Conservation (phyloP, 2,329 filamentous ascomycete species). For the Fusarium odoratissimum region DNA sequence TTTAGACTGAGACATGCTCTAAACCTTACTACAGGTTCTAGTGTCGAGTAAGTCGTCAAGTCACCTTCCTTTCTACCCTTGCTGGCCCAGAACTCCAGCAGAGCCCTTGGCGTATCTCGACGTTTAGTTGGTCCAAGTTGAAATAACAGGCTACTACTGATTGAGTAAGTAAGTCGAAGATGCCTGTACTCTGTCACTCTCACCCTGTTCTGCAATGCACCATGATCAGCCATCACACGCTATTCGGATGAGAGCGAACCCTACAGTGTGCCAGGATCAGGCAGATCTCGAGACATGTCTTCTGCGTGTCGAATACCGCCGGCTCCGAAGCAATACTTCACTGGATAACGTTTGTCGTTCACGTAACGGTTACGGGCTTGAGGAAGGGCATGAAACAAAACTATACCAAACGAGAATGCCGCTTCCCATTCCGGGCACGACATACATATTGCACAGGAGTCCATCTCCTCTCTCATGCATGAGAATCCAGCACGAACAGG, state of each 20-base stretch:
- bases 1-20: background rate
- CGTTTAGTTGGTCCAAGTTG: background rate
- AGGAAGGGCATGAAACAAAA: constrained; percentile 26
- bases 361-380: constrained; percentile 15
- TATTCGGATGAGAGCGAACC: constrained; percentile 16
- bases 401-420: constrained; percentile 11
- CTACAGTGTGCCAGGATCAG: background rate
- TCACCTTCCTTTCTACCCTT: constrained; percentile 1
- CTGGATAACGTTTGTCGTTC: background rate
- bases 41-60: background rate
- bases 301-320: constrained; percentile 1
- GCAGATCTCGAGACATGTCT: constrained; percentile 22
- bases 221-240: constrained; percentile 20
- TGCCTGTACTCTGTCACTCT: background rate
- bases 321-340: constrained; percentile 17
- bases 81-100: background rate
- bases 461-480: constrained; percentile 6
- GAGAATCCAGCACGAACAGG: background rate
- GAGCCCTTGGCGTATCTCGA: constrained; percentile 6
- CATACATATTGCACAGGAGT: background rate
- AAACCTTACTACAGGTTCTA: background rate
- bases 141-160: constrained; percentile 16
- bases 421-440: constrained; percentile 7
- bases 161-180: constrained; percentile 3
- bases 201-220: constrained; percentile 26